Evolutionary conservation across 2,329 filamentous ascomycete species (phyloP).

Genomic region (Fusarium mundagurra): DNA sequence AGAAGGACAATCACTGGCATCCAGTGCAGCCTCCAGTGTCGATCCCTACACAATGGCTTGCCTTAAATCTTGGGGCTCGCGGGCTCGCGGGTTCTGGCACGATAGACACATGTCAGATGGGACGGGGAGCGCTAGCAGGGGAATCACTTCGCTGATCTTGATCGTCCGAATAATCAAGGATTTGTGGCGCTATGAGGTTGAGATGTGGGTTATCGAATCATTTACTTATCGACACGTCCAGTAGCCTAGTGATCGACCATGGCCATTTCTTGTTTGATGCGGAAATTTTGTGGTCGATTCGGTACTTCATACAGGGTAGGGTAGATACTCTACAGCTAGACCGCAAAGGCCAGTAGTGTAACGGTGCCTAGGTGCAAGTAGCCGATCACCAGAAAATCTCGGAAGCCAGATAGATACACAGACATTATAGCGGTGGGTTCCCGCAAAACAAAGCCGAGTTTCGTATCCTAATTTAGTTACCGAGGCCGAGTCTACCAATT

Average conservation of each 20-base stretch:
- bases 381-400: constrained; percentile 13
- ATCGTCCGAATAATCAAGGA: constrained; percentile 27
- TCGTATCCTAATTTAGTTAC: constrained; percentile 38
- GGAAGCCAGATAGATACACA: constrained; percentile 1
- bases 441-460: constrained; percentile 12
- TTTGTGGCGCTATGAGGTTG: constrained; percentile 2
- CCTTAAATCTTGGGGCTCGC: constrained; percentile 38
- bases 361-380: constrained; percentile 19
- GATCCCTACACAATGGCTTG: constrained; percentile 38
- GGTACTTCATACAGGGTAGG: constrained; percentile 8
- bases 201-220: constrained; percentile 35
- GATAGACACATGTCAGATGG: constrained; percentile 43
- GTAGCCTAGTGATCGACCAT: constrained; percentile 4
- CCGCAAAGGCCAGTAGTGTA: constrained; percentile 20
- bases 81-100: constrained; percentile 41
- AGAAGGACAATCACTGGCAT: constrained; percentile 12
- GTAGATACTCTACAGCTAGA: background rate
- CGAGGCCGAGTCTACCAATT: background rate
- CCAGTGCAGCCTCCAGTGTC: constrained; percentile 30
- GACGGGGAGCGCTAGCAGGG: constrained; percentile 41
- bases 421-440: constrained; percentile 27
- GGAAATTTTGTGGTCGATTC: background rate
- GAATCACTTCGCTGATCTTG: constrained; percentile 38
- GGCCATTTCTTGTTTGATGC: background rate
- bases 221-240: constrained; percentile 1